These are phyloP conservation scores for Yarrowia porcina DNA, from an alignment of 805 yeast genomes.

Conservation along the genomic window DNA sequence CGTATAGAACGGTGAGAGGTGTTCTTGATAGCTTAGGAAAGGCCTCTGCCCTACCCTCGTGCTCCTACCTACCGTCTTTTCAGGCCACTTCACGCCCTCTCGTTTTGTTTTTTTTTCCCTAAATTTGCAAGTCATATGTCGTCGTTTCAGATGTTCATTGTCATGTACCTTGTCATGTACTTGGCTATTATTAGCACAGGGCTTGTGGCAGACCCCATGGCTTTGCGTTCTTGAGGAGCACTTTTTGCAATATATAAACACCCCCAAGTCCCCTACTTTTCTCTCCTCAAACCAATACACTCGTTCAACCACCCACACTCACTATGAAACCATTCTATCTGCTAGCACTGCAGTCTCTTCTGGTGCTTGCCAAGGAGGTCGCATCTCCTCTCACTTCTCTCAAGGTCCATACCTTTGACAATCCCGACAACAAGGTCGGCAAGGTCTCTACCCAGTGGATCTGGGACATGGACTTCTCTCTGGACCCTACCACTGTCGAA, in stretches of 20 bases:
- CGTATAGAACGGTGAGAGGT: no score
- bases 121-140: no score
- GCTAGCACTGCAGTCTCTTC: neutral
- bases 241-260: neutral
- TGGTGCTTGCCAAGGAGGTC: conserved; percentile 16
- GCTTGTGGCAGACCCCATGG: neutral
- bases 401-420: neutral
- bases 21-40: no score
- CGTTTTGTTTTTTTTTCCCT: no score
- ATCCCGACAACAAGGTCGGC: neutral
- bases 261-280: neutral
- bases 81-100: no score
- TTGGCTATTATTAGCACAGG: no score
- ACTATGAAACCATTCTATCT: conserved; percentile 7
- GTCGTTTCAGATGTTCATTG: no score
- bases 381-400: neutral
- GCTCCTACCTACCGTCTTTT: no score
- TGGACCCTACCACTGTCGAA: neutral
- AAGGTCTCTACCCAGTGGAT: neutral
- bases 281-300: neutral
- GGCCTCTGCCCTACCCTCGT: no score
- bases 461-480: neutral
- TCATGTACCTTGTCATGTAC: no score
- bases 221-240: neutral
- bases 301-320: neutral